Percentiles rank a stretch among this genome's conserved stretches.
Conservation (phyloP, 2,329 filamentous ascomycete genomes). For the Calonectria pseudoreteaudii region DNA sequence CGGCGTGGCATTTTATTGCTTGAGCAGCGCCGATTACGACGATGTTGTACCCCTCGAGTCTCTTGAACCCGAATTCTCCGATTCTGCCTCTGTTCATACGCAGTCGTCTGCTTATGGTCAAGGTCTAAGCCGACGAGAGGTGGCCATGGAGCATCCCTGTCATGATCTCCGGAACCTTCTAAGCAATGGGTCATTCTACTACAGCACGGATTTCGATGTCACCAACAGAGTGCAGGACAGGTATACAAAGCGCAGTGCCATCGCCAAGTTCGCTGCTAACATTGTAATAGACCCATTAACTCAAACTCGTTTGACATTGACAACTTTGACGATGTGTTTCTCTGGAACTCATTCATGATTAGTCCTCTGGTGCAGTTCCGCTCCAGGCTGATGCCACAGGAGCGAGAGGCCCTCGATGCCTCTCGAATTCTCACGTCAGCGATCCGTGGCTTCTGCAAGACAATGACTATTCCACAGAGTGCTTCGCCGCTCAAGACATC, state of each 20-base stretch:
- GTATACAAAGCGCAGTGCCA: conserved; percentile 51
- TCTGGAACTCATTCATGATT: conserved; percentile 99
- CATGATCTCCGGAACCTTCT: conserved; percentile 91
- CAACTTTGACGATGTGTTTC: conserved; percentile 89
- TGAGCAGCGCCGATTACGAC: conserved; percentile 90
- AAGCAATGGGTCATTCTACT: conserved; percentile 95
- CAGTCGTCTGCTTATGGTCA: conserved; percentile 54
- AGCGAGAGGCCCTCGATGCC: conserved; percentile 83
- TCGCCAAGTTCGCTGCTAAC: conserved; percentile 22
- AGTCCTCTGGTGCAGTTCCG: conserved; percentile 91
- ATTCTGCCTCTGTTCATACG: conserved; percentile 61
- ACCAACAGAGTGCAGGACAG: conserved; percentile 94
- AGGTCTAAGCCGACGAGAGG: conserved; percentile 73
- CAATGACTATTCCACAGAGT: conserved; percentile 84
- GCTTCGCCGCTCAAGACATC: conserved; percentile 76
- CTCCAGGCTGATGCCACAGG: conserved; percentile 79
- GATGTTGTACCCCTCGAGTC: conserved; percentile 72
- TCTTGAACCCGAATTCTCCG: conserved; percentile 61
- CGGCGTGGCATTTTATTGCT: conserved; percentile 90
- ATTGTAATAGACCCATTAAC: conserved; percentile 72
- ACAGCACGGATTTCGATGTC: conserved; percentile 97
- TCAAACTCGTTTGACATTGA: conserved; percentile 87
- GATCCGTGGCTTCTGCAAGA: conserved; percentile 91
- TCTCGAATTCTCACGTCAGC: conserved; percentile 92
- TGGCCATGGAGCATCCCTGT: conserved; percentile 86